Percentiles rank a stretch among this genome's conserved stretches.
Conservation (phyloP, 2,329 filamentous ascomycete genomes). For the Aspergillus sp. region DNA sequence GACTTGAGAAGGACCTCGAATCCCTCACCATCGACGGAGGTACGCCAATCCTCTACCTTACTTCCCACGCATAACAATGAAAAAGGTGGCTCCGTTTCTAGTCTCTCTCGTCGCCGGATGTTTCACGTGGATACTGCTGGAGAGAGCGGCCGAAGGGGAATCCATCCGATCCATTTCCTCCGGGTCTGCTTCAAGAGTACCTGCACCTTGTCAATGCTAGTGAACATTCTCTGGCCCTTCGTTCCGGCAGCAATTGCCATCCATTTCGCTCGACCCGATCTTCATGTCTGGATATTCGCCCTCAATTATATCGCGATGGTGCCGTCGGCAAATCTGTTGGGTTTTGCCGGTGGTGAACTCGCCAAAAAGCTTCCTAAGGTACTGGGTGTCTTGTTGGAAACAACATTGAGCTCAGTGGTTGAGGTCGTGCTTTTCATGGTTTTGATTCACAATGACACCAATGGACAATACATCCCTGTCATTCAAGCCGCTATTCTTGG, state of each 20-base stretch:
- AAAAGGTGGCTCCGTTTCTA: constrained; percentile 7
- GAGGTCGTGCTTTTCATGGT: constrained; percentile 81
- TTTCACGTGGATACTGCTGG: constrained; percentile 42
- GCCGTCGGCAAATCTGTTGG: constrained; percentile 67
- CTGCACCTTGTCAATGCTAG: constrained; percentile 55
- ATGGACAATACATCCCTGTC: constrained; percentile 51
- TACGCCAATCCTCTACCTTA: constrained; percentile 10
- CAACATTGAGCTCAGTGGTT: constrained; percentile 62
- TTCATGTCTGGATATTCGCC: constrained; percentile 59
- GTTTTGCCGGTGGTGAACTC: constrained; percentile 66
- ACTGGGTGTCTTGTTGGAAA: constrained; percentile 45
- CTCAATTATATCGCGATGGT: constrained; percentile 72
- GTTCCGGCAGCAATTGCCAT: constrained; percentile 66
- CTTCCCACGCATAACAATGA: constrained; percentile 21
- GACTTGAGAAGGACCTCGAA: not conserved
- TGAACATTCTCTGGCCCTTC: constrained; percentile 69
- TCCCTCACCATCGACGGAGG: constrained; percentile 7
- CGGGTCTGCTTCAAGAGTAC: constrained; percentile 58
- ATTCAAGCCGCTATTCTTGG: constrained; percentile 79
- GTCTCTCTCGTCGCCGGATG: constrained; percentile 10
- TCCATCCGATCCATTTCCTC: constrained; percentile 60
- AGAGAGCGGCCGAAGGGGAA: constrained; percentile 61
- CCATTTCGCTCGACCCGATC: constrained; percentile 49
- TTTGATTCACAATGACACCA: constrained; percentile 51
- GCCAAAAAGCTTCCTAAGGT: constrained; percentile 71